Evolutionary conservation across 2,329 filamentous ascomycete species (phyloP), one percentile per base, ranked within the genome.

Genomic region (Pseudogymnoascus sp.): DNA sequence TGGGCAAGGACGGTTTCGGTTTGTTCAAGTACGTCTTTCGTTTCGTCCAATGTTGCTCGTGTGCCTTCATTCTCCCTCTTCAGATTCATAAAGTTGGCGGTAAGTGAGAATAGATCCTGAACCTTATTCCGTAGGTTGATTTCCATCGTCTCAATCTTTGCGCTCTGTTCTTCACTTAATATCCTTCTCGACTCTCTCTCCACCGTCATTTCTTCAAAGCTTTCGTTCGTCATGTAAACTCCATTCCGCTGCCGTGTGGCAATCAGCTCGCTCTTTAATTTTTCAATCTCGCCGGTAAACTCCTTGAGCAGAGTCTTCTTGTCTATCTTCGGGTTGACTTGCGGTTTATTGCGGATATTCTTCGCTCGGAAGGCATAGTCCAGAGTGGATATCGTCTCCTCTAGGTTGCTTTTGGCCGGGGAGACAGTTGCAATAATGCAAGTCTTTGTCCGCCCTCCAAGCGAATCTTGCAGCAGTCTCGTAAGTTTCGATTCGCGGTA

Each of bases 351-450:
- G 60, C 91, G 89, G 71, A 99, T 99, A 69, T 99, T 97, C 80
- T 99, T 99, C 15, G 95, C 95, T 56, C 95, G 86, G 77, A 97
- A 97, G 10, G 95, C 96, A 73, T 99, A 99, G 74, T 99, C 95
- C 1, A 99, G 82, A 0, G 96, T 99, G 0, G 95, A 97, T 65
- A 99, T 97, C 0, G 96, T 99, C 76, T 99, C 95, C 72, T 99
- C 95, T 1, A 99, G 80, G 70, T 97, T 99, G 76, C 88, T 93
- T 75, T 95, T 96, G 7, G 93, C 91, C 1, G 95, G 93, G 2
- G 95, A 97, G 42, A 99, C 84, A 0, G 95, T 99, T 5, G 95
- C 95, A 71, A 99, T 97, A 68, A 99, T 99, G 78, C 95, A 99
- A 0, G 95, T 99, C 74, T 99, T 99, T 1, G 96, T 99, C 61